Evolutionary conservation across 805 yeast species (phyloP).

Genomic region (Tetrapisispora phaffii): DNA sequence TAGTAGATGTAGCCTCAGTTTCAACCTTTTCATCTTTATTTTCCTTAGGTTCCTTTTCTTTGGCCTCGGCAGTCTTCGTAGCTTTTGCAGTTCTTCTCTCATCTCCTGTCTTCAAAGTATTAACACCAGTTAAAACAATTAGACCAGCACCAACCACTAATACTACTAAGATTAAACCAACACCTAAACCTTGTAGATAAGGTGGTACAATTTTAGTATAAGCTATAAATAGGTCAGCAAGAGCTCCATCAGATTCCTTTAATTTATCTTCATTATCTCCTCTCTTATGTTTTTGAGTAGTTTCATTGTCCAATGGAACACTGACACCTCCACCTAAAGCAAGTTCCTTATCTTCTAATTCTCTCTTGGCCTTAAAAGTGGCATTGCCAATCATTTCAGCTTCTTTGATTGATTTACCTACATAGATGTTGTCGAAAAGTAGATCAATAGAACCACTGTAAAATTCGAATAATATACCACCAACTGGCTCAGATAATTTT

Average conservation of each 20-base stretch:
- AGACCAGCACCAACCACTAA: background rate
- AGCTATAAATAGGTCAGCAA: background rate
- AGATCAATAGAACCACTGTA: slow-evolving; percentile 78
- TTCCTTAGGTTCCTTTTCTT: background rate
- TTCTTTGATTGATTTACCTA: slow-evolving; percentile 76
- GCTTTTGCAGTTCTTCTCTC: background rate
- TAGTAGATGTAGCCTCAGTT: background rate
- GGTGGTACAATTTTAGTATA: background rate
- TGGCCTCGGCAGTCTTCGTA: background rate
- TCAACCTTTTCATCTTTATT: background rate
- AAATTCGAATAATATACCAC: slow-evolving; percentile 62
- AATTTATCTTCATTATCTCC: background rate
- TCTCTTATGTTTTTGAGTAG: background rate
- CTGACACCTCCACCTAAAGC: slow-evolving; percentile 19
- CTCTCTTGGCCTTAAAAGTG: slow-evolving; percentile 47
- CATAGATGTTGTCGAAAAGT: slow-evolving; percentile 71
- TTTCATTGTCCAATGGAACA: background rate
- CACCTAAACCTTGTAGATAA: background rate
- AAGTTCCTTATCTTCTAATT: slow-evolving; percentile 39
- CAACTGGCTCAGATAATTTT: slow-evolving; percentile 60
- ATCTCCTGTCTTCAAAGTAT: background rate
- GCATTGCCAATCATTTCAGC: slow-evolving; percentile 77
- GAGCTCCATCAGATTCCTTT: background rate
- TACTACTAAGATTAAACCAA: background rate
- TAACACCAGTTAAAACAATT: background rate